Evolutionary conservation across 192 early-diverging fungal species (phyloP), one percentile per base, ranked within the genome.

Genomic region (Backusella liffmaniae): DNA sequence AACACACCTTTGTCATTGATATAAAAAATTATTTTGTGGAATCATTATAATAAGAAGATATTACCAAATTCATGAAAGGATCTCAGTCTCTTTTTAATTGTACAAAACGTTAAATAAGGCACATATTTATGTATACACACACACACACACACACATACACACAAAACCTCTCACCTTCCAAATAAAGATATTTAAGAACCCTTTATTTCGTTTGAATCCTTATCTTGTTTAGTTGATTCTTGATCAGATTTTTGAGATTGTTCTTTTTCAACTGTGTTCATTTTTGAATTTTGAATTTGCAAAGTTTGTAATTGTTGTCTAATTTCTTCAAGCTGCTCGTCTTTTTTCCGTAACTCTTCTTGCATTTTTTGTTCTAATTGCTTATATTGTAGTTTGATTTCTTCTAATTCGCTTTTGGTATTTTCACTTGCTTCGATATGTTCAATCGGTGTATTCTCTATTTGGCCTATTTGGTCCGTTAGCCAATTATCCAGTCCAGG

Each of bases 231-330:
- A 12, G 56, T 26, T 62, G 23, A 62, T 62, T 29, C 56, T 13
- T 29, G 23, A 62, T 62, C 23, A 62, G 23, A 62, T 26, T 62
- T 3, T 62, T 62, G 56, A 29, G 26, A 62, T 62, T 62, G 56
- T 5, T 26, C 56, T 62, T 62, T 29, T 62, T 29, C 56, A 29
- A 3, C 3, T 62, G 26, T 29, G 56, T 29, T 62, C 21, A 62
- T 62, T 62, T 62, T 62, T 62, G 56, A 62, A 62, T 62, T 62
- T 62, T 62, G 56, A 62, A 62, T 29, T 62, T 62, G 56, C 26
- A 62, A 29, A 29, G 21, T 62, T 62, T 62, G 56, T 62, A 62
- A 62, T 62, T 62, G 56, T 29, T 62, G 56, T 62, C 56, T 62
- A 62, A 62, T 62, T 62, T 62, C 56, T 62, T 62, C 56, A 26